Evolutionary conservation across 768 basidiomycete species (phyloP).

Genomic region (Lanmaoa rubissima): DNA sequence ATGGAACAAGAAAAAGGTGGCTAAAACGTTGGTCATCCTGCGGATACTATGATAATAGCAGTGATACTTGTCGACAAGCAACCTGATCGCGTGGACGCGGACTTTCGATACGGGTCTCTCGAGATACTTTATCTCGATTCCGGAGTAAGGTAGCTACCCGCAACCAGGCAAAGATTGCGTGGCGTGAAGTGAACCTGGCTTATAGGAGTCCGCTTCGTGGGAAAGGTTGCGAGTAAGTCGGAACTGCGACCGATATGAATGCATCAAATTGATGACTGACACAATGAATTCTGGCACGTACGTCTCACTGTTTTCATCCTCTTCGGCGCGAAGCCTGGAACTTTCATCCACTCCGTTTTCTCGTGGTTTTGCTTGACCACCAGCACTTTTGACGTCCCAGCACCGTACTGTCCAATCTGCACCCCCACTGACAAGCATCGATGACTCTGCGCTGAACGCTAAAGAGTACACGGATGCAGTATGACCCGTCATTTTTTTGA

Average conservation of each 20-base stretch:
- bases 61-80: neutral
- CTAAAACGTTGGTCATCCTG: slow-evolving; percentile 2
- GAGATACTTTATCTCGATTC: slow-evolving; percentile 43
- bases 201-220: slow-evolving; percentile 94
- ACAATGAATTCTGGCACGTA: slow-evolving; percentile 38
- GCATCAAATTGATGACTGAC: neutral
- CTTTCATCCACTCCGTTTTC: slow-evolving; percentile 50
- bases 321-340: slow-evolving; percentile 35
- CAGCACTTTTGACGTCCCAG: slow-evolving; percentile 89
- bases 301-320: slow-evolving; percentile 68
- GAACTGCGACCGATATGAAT: slow-evolving; percentile 43
- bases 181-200: slow-evolving; percentile 92
- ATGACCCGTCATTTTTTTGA: slow-evolving; percentile 97
- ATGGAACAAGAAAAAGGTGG: neutral
- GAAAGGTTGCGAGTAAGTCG: slow-evolving; percentile 87
- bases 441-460: slow-evolving; percentile 89
- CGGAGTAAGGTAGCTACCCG: slow-evolving; percentile 67
- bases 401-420: slow-evolving; percentile 97
- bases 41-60: neutral
- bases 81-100: neutral
- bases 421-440: slow-evolving; percentile 84
- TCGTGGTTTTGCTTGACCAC: slow-evolving; percentile 59
- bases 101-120: neutral
- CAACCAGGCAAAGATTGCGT: slow-evolving; percentile 88
- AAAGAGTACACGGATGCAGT: slow-evolving; percentile 86